A percentile compares a stretch with the other conserved stretches of the same genome.
phyloP scores from a whole-genome alignment of 441 rosid genomes.

The Syzygium syzygioides region DNA sequence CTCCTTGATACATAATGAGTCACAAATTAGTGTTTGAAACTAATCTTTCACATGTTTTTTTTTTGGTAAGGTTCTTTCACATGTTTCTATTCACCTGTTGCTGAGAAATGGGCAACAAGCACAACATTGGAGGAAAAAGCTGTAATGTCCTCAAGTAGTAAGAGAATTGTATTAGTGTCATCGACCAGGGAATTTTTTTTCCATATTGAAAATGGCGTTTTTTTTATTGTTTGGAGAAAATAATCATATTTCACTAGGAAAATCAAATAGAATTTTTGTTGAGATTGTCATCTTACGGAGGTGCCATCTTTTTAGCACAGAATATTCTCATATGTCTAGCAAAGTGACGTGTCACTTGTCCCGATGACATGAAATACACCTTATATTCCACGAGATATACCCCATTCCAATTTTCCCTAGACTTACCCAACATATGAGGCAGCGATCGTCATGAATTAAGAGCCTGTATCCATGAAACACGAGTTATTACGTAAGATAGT shows the following conservation, averaged over 20 bases:
- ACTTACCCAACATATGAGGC: neutral
- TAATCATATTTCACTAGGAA: neutral
- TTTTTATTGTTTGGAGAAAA: neutral
- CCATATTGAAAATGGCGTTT: neutral
- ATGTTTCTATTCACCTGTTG: neutral
- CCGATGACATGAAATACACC: neutral
- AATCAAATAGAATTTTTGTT: too few relatives aligned
- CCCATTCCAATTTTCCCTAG: too few relatives aligned
- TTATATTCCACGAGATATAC: too few relatives aligned
- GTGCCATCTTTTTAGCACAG: neutral
- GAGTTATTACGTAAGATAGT: rapidly evolving
- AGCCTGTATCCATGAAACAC: neutral
- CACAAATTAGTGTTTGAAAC: neutral
- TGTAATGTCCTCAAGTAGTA: neutral
- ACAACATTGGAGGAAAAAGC: neutral
- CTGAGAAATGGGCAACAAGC: neutral
- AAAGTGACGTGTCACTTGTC: neutral
- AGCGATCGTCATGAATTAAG: rapidly evolving
- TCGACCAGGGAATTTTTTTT: neutral
- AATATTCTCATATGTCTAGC: neutral
- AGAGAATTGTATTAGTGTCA: neutral
- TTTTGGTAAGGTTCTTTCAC: neutral
- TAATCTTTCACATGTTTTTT: neutral
- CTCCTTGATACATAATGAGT: too few relatives aligned
- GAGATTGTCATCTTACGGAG: neutral